Conservation (phyloP, 495 filamentous ascomycete genomes). For the Xylaria flabelliformis region DNA sequence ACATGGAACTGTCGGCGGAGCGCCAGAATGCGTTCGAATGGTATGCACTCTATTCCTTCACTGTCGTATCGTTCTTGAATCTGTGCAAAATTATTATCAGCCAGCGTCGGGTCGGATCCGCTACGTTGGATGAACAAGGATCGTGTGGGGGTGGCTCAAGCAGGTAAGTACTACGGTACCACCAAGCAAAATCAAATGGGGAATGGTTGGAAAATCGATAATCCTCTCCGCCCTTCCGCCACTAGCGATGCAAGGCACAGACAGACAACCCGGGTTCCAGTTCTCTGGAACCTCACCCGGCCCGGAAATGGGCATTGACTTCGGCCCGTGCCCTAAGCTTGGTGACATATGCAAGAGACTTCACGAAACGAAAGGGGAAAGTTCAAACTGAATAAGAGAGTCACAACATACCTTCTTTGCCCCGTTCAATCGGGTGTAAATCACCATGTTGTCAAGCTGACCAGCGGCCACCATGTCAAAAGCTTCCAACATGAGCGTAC, state of each 20-base stretch:
- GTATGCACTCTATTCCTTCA: background rate
- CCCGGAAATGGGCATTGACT: background rate
- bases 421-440: background rate
- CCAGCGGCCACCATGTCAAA: background rate
- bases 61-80: background rate
- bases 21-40: background rate
- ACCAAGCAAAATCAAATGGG: background rate
- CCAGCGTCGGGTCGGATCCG: background rate
- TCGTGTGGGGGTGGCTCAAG: background rate
- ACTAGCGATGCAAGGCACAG: constrained; percentile 1
- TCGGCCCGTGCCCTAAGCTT: background rate
- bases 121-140: background rate
- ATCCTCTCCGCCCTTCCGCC: constrained; percentile 8
- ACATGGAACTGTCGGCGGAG: background rate
- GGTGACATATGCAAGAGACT: background rate
- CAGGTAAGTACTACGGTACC: background rate
- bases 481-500: background rate
- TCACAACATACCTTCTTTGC: background rate
- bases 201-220: constrained; percentile 10
- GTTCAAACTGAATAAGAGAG: background rate
- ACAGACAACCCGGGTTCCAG: background rate
- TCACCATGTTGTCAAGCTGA: background rate
- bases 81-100: constrained; percentile 22
- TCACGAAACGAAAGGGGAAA: background rate
- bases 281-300: background rate